These are phyloP conservation scores for Cladosporium sp. DNA, from an alignment of 2,329 filamentous ascomycete genomes.

Conservation along the genomic window DNA sequence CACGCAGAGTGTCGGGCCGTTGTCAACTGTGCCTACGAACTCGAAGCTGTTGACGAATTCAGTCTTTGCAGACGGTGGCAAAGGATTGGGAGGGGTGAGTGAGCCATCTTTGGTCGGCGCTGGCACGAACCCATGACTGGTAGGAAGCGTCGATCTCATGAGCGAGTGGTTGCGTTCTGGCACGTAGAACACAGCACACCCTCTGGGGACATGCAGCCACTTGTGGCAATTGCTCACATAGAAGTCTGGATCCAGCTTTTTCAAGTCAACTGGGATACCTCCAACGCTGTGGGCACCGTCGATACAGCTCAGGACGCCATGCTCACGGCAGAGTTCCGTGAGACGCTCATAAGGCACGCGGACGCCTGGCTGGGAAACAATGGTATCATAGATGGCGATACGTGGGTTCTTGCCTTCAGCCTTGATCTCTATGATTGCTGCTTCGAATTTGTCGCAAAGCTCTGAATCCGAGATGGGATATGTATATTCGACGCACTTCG, in stretches of 20 bases:
- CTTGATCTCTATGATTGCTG: slow-evolving; percentile 52
- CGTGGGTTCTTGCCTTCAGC: slow-evolving; percentile 58
- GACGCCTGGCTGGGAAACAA: slow-evolving; percentile 74
- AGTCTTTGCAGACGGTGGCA: slow-evolving; percentile 47
- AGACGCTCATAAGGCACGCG: slow-evolving; percentile 73
- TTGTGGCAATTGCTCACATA: slow-evolving; percentile 86
- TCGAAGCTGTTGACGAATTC: slow-evolving; percentile 68
- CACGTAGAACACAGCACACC: slow-evolving; percentile 77
- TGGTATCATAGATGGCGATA: slow-evolving; percentile 72
- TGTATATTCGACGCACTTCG: slow-evolving; percentile 54
- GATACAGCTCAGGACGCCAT: slow-evolving; percentile 67
- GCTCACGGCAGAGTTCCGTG: slow-evolving; percentile 58
- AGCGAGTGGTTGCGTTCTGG: slow-evolving; percentile 70
- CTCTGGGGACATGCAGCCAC: slow-evolving; percentile 79
- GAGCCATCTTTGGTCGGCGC: slow-evolving; percentile 14
- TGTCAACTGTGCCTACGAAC: slow-evolving; percentile 72
- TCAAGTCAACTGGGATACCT: slow-evolving; percentile 68
- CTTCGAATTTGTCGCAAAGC: slow-evolving; percentile 58
- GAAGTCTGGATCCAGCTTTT: slow-evolving; percentile 70
- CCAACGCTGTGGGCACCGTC: slow-evolving; percentile 86
- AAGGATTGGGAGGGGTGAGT: slow-evolving; percentile 30
- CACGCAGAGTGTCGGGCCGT: slow-evolving; percentile 66
- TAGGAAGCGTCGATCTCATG: slow-evolving; percentile 71
- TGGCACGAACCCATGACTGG: slow-evolving; percentile 71
- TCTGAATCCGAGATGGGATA: slow-evolving; percentile 70